Conservation (phyloP, 2,329 filamentous ascomycete species). For the Fusarium lyarnte region DNA sequence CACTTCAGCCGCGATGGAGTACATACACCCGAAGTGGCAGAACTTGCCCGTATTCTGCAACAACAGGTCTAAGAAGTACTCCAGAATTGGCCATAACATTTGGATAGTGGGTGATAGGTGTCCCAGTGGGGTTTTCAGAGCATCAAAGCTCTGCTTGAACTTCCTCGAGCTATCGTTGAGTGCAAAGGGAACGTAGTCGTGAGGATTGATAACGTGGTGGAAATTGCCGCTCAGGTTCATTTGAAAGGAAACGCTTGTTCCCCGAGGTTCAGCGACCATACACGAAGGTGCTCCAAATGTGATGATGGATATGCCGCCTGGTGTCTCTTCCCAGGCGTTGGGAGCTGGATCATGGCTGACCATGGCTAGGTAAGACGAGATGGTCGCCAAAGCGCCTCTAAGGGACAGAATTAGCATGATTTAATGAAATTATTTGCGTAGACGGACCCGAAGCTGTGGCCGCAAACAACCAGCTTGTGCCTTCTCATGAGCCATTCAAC, state of each 20-base stretch:
- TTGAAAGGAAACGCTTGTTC: not conserved
- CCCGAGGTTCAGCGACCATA: not conserved
- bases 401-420: fast-evolving
- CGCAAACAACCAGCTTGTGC: not conserved
- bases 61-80: not conserved
- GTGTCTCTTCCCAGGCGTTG: not conserved
- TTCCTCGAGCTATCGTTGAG: not conserved
- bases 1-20: not conserved
- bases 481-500: not conserved
- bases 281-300: not conserved
- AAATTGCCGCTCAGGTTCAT: conserved; percentile 1
- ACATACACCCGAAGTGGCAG: not conserved
- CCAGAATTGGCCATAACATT: conserved; percentile 5
- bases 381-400: not conserved
- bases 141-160: not conserved
- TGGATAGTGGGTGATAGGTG: not conserved
- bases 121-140: not conserved
- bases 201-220: not conserved
- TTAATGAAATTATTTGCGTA: fast-evolving
- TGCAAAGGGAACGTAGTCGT: conserved; percentile 4
- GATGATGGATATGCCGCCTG: not conserved
- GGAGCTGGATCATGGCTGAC: not conserved
- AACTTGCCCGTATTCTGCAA: not conserved
- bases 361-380: not conserved
- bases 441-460: not conserved